Evolutionary conservation across 2,329 filamentous ascomycete species (phyloP), one percentile per base, ranked within the genome.

Genomic region (Neobulgaria alba): DNA sequence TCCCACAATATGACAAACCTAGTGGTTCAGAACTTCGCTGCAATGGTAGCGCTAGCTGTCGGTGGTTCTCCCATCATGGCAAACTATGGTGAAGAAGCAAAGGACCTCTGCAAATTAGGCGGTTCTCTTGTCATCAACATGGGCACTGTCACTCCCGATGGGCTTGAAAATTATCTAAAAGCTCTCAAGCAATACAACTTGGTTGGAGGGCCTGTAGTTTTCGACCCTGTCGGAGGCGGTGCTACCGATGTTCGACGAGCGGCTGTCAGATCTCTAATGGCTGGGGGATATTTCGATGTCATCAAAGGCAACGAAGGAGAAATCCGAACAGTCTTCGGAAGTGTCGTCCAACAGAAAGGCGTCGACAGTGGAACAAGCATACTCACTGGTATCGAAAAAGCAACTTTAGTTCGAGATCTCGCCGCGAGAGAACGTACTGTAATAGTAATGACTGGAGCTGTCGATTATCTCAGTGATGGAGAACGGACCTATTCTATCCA

Each of bases 1-100:
- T 84, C 83, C 37, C 90, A 96, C 65, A 95, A 95, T 64, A 96
- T 96, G 86, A 96, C 92, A 39, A 96, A 96, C 60, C 72, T 89
- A 38, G 90, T 96, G 0, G 90, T 95, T 16, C 88, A 95, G 57
- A 95, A 95, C 64, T 85, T 96, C 56, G 85, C 89, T 12, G 90
- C 92, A 38, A 95, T 94, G 57, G 82, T 95, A 3, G 87, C 86
- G 29, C 72, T 95, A 12, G 77, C 82, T 23, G 72, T 93, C 38
- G 90, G 90, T 26, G 84, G 85, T 10, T 92, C 84, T 15, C 90
- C 90, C 29, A 95, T 95, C 62, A 96, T 96, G 90, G 81, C 88
- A 5, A 89, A 85, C 61, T 85, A 89, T 55, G 85, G 80, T 18
- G 75, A 79, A 37, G 90, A 96, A 68, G 88, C 88, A 0, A 60